These are phyloP conservation scores for Cladochytrium replicatum DNA, from an alignment of 192 early-diverging fungal species.

Conservation along the genomic window DNA sequence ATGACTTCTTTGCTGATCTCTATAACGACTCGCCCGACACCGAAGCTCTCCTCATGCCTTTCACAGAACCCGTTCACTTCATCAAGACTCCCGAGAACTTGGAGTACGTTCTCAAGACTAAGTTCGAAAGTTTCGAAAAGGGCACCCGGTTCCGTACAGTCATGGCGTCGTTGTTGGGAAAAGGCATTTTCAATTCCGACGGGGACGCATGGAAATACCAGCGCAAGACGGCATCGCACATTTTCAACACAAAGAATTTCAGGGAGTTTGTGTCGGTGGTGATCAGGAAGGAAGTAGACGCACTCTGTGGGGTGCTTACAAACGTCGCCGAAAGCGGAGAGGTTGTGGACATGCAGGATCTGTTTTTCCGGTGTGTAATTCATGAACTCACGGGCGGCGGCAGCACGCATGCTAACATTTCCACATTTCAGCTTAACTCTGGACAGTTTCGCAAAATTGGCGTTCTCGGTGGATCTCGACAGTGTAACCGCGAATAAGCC, in stretches of 20 bases:
- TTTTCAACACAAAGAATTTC: slow-evolving; percentile 36
- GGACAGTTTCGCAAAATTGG: slow-evolving; percentile 25
- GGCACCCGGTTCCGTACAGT: slow-evolving; percentile 1
- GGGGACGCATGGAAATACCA: slow-evolving; percentile 54
- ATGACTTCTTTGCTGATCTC: no score
- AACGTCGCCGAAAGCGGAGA: slow-evolving; percentile 9
- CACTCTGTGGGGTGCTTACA: slow-evolving; percentile 2
- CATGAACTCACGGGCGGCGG: no score
- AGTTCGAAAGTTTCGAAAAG: slow-evolving; percentile 26
- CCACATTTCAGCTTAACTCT: no score
- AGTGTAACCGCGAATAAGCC: slow-evolving; percentile 3
- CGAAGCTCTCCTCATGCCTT: no score
- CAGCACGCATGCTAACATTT: no score
- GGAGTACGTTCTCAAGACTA: slow-evolving; percentile 24
- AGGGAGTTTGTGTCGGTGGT: slow-evolving; percentile 20
- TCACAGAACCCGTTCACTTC: no score
- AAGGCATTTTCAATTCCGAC: slow-evolving; percentile 64
- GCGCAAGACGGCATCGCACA: slow-evolving; percentile 39
- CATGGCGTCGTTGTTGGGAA: slow-evolving; percentile 45
- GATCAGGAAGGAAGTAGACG: slow-evolving; percentile 18
- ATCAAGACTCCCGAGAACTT: slow-evolving; percentile 19
- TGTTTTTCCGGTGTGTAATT: slow-evolving; percentile 26
- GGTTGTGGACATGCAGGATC: slow-evolving; percentile 22
- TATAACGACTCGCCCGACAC: no score
- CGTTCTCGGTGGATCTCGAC: slow-evolving; percentile 12